Evolutionary conservation across 768 basidiomycete species (phyloP), one percentile per base, ranked within the genome.

Genomic region (Leccinum barrowsii): DNA sequence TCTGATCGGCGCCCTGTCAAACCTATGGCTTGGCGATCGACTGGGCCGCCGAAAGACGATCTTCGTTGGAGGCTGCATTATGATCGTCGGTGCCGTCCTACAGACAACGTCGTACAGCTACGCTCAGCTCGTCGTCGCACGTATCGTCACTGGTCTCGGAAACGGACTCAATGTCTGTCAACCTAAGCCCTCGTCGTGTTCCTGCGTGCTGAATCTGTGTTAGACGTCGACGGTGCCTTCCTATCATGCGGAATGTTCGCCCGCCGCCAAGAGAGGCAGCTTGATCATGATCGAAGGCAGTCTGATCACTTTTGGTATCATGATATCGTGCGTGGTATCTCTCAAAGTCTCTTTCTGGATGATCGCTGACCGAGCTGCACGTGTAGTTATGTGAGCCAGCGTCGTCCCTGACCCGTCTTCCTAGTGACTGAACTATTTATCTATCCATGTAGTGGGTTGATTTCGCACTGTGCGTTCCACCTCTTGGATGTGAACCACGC

Each of bases 231-330:
- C 85, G 15, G 81, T 85, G 0, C 85, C 30, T 4, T 32, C 30
- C 10, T 88, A 86, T 65, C 84, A 85, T 58, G 82, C 84, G 0
- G 86, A 89, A 69, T 85, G 84, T 65, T 85, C 86, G 2, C 78
- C 82, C 5, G 80, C 84, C 4, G 76, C 82, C 30, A 76, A 76
- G 56, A 74, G 86, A 50, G 86, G 86, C 21, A 80, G 81, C 56
- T 73, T 86, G 57, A 84, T 87, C 54, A 83, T 85, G 79, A 78
- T 87, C 54, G 84, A 86, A 68, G 85, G 85, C 4, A 82, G 79
- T 66, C 70, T 85, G 17, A 85, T 86, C 61, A 82, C 83, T 0
- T 83, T 82, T 65, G 85, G 85, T 49, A 79, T 86, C 65, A 83
- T 82, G 79, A 70, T 85, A 54, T 80, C 83, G 75, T 86, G 70